Conservation (phyloP, 106 monocot genomes). For the Chionographis japonica region DNA sequence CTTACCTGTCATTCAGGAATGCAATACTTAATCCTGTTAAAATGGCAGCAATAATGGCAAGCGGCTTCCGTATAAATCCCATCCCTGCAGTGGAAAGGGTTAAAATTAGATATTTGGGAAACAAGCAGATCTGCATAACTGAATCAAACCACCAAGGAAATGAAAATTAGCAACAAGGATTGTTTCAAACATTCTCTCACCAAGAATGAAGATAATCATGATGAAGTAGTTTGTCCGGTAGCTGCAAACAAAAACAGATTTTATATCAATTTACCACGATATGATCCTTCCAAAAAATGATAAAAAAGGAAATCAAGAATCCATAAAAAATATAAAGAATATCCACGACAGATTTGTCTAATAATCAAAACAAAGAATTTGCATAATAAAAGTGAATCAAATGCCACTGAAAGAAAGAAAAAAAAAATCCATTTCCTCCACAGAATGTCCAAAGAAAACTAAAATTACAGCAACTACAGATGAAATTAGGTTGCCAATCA, state of each 20-base stretch:
- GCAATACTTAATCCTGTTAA: conserved; percentile 63
- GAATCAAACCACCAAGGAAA: background rate
- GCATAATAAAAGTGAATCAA: no score
- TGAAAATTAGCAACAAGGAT: no score
- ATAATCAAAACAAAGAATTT: no score
- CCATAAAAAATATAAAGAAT: no score
- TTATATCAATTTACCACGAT: background rate
- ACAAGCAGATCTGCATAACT: background rate
- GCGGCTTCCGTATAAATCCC: conserved; percentile 67
- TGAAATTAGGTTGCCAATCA: no score
- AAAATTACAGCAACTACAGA: no score
- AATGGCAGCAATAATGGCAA: conserved; percentile 72
- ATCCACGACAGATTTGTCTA: no score
- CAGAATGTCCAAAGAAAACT: no score
- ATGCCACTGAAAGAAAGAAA: background rate
- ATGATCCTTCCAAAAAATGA: no score
- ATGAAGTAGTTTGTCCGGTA: conserved; percentile 78
- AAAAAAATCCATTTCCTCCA: background rate
- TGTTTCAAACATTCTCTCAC: conserved; percentile 13
- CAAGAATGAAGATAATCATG: conserved; percentile 61
- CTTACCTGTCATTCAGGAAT: conserved; percentile 81
- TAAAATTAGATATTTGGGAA: background rate
- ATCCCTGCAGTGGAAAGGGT: conserved; percentile 30
- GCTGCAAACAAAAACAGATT: conserved; percentile 23
- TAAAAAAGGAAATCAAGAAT: no score